Evolutionary conservation across 768 basidiomycete species (phyloP).

Genomic region (Podaxis pistillaris): DNA sequence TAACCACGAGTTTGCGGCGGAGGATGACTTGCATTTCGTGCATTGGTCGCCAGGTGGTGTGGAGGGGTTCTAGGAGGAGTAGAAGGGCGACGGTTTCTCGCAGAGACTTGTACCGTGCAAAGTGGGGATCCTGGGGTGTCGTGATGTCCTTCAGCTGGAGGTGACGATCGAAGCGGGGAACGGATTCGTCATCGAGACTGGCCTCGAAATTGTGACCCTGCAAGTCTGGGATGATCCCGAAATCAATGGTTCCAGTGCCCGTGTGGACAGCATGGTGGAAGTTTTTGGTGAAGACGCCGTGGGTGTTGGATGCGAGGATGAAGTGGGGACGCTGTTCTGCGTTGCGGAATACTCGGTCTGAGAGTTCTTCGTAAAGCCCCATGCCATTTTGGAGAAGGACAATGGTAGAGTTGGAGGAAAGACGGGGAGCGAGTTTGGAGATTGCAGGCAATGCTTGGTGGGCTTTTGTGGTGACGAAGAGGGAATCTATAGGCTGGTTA

Average conservation of each 20-base stretch:
- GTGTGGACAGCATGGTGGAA: slow-evolving; percentile 63
- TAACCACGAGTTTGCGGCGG: slow-evolving; percentile 79
- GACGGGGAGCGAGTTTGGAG: slow-evolving; percentile 54
- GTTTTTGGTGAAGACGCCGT: slow-evolving; percentile 65
- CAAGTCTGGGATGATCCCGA: slow-evolving; percentile 76
- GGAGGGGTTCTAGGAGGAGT: slow-evolving; percentile 51
- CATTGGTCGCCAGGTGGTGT: slow-evolving; percentile 63
- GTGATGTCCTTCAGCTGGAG: slow-evolving; percentile 56
- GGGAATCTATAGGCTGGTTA: slow-evolving; percentile 56
- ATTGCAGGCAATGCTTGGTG: slow-evolving; percentile 61
- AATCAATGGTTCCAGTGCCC: slow-evolving; percentile 68
- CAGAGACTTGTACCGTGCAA: slow-evolving; percentile 54
- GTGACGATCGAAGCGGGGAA: slow-evolving; percentile 34
- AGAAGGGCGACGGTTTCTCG: slow-evolving; percentile 70
- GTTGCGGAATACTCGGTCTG: slow-evolving; percentile 68
- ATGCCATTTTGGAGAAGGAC: slow-evolving; percentile 95
- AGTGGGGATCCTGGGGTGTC: slow-evolving; percentile 33
- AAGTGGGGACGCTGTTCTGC: slow-evolving; percentile 77
- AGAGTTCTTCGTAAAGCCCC: slow-evolving; percentile 83
- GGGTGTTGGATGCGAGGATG: slow-evolving; percentile 78
- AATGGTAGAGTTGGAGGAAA: slow-evolving; percentile 71
- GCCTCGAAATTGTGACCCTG: slow-evolving; percentile 62
- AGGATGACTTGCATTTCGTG: slow-evolving; percentile 64
- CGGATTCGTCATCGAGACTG: slow-evolving; percentile 34
- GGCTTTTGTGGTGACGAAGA: slow-evolving; percentile 84